A percentile compares a stretch with the other conserved stretches of the same genome.
Conservation (phyloP, 805 yeast species). For the Myxozyma geophila region DNA sequence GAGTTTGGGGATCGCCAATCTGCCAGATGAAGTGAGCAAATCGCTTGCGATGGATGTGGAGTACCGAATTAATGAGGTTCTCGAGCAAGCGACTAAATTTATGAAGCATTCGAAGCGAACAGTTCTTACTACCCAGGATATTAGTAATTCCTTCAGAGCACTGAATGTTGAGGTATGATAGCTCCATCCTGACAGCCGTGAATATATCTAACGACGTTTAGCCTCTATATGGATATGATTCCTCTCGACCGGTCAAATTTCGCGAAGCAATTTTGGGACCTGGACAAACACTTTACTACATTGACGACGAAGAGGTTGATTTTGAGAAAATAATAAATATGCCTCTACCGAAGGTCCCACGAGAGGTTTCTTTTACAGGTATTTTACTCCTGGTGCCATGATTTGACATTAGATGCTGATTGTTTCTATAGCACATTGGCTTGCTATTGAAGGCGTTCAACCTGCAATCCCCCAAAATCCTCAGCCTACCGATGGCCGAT, state of each 20-base stretch:
- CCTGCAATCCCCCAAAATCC: conserved; percentile 98
- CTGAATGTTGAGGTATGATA: conserved; percentile 85
- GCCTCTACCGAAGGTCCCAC: conserved; percentile 93
- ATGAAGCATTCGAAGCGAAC: conserved; percentile 93
- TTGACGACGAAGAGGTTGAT: conserved; percentile 91
- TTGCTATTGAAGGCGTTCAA: conserved; percentile 98
- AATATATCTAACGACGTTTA: conserved; percentile 8
- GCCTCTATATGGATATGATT: conserved; percentile 51
- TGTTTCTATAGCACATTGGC: conserved; percentile 57
- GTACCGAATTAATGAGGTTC: conserved; percentile 90
- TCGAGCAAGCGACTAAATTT: conserved; percentile 94
- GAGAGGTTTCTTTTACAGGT: conserved; percentile 89
- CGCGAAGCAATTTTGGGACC: conserved; percentile 87
- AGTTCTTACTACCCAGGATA: conserved; percentile 77
- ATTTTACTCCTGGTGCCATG: conserved; percentile 47
- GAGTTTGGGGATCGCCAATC: conserved; percentile 70
- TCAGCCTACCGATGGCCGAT: conserved; percentile 37
- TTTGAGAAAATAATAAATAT: conserved; percentile 91
- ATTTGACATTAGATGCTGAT: not conserved
- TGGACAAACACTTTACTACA: conserved; percentile 90
- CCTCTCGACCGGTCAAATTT: conserved; percentile 68
- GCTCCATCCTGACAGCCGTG: not conserved
- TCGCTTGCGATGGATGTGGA: conserved; percentile 99
- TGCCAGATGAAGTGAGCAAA: conserved; percentile 91
- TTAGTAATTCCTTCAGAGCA: conserved; percentile 78